Base-by-base conservation (phyloP, 352 stramenopile genomes). In the Phytophthora rubi region DNA sequence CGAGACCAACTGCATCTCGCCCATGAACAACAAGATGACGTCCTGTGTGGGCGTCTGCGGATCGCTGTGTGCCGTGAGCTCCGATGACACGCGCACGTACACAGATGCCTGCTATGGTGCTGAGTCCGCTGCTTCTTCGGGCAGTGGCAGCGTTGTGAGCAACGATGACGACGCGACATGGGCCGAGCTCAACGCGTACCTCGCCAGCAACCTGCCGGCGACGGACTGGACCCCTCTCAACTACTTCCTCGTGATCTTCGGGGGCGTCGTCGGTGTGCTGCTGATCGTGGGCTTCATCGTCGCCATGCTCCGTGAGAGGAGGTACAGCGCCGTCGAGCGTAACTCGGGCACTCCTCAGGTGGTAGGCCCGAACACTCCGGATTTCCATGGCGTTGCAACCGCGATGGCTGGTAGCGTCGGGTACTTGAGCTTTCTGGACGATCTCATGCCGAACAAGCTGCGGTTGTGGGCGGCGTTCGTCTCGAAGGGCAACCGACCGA, bases 41-140 rank as follows among this genome's bases (percentile, higher is more conserved):
- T 85, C 81, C 1, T 89, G 81, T 59, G 73, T 84, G 4, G 78
- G 76, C 8, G 79, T 89, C 23, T 89, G 81, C 18, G 79, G 79
- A 2, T 86, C 81, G 15, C 56, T 86, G 2, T 89, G 81, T 70
- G 71, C 74, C 9, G 73, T 88, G 8, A 73, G 57, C 30, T 65
- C 76, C 12, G 53, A 53, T 15, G 76, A 82, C 18, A 67, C 59
- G 26, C 80, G 78, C 33, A 77, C 73, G 5, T 88, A 85, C 45
- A 71, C 75, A 0, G 73, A 81, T 21, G 73, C 77, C 12, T 84
- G 76, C 21, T 85, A 79, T 45, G 67, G 64, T 35, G 64, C 39
- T 6, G 18, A 68, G 16, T 48, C 62, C 28, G 62, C 60, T 9
- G 71, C 64, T 5, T 39, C 59, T 16, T 73, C 65, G 4, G 60